Base-by-base conservation (phyloP, 176 grass and related monocot species). In the Oryza glaberrima region DNA sequence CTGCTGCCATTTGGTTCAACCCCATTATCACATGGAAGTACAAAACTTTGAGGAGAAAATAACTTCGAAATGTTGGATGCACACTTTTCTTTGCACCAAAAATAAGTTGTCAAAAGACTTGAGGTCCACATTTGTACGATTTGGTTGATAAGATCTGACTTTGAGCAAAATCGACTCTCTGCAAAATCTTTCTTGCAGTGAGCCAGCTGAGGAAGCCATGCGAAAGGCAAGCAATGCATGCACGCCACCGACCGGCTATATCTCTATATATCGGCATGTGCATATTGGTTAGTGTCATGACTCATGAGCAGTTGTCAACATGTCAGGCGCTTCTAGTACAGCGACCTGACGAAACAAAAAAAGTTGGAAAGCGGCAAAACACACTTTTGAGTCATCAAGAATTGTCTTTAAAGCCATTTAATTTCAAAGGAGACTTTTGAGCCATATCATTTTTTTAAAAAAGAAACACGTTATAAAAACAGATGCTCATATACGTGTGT, bases 141-240 rank as follows among this genome's bases (percentile, higher is more conserved):
- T 65, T 67, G 69, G 14, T 81, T 44, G 77, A 70, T 26, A 81
- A 23, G 30, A 28, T 81, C 70, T 81, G 77, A 56, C 58, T 54
- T 67, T 17, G 58, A 46, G 40, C 40, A 41, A 7, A 8, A 41
- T 8, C 8, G 40, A 41, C 7, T 0, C 36, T 40, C 40, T 41
- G 60, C 46, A 81, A 3, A 34, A 44, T 35, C 38, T 45, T 84
- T 77, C 22, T 67, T 20, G 36, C 2, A 4, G 65, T 60, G 47
- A 70, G 23, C 48, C 14, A 44, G 20, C 25, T 5, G 34, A 77
- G 3, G 34, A 60, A 85, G 74, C 65, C 74, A 84, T 30, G n/a
- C 13, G 0, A 68, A 84, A 76, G 72, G 72, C 20, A 68, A 20
- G 9, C 30, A 28, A 54, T 13, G 6, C 30, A 76, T 41, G 20